Evolutionary conservation across 2,329 filamentous ascomycete species (phyloP).

Genomic region (Cytospora mali): DNA sequence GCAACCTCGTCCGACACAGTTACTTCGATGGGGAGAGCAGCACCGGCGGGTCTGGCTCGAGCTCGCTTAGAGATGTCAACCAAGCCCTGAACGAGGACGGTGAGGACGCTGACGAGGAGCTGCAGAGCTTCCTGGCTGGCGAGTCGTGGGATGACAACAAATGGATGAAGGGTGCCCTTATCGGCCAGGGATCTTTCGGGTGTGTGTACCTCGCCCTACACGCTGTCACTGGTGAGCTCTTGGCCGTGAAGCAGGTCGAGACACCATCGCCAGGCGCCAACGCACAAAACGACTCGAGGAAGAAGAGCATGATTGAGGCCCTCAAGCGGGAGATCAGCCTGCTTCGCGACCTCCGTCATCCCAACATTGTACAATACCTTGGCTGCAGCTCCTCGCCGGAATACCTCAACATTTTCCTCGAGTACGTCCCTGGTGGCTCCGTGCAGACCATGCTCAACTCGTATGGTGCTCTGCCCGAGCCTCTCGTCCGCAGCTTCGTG

Average conservation of each 20-base stretch:
- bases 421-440: conserved; percentile 96
- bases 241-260: conserved; percentile 98
- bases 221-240: conserved; percentile 92
- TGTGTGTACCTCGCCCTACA: conserved; percentile 94
- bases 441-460: conserved; percentile 99
- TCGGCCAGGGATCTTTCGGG: conserved; percentile 95
- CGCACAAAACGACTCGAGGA: conserved; percentile 82
- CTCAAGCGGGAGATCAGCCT: conserved; percentile 96
- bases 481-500: conserved; percentile 93
- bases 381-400: conserved; percentile 90
- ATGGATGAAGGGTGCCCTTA: conserved; percentile 99
- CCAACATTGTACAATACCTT: conserved; percentile 97
- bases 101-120: conserved; percentile 86
- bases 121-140: conserved; percentile 86
- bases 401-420: conserved; percentile 98
- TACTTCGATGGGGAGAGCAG: conserved; percentile 84
- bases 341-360: conserved; percentile 88
- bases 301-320: conserved; percentile 97
- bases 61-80: conserved; percentile 81
- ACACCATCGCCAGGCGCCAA: conserved; percentile 77
- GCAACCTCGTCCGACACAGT: conserved; percentile 70
- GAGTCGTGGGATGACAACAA: conserved; percentile 97
- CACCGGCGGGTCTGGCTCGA: conserved; percentile 57
- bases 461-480: conserved; percentile 92
- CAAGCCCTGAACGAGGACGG: conserved; percentile 87